phyloP scores from a whole-genome alignment of 768 basidiomycete genomes.

The Termitomyces sp. region DNA sequence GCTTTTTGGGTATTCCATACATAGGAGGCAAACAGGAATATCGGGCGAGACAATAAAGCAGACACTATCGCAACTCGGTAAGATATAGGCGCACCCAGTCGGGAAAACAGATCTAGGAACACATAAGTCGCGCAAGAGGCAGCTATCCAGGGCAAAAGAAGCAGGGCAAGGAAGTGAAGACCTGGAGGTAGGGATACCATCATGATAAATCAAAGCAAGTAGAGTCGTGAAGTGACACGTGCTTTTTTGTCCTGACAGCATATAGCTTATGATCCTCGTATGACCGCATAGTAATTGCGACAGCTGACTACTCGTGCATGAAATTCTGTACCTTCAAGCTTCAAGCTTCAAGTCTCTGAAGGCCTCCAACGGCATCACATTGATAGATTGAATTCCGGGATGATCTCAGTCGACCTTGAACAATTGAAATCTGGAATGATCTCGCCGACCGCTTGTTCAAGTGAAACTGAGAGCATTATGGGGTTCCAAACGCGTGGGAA shows the following conservation, averaged over 20 bases:
- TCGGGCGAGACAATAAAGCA: constrained; percentile 5
- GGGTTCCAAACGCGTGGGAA: not conserved
- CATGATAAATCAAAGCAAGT: not conserved
- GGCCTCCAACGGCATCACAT: not conserved
- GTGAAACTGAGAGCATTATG: too few relatives aligned
- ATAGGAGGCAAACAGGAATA: not conserved
- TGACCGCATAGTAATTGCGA: not conserved
- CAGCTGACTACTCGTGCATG: not conserved
- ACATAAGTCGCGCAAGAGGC: not conserved
- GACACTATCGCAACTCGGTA: not conserved
- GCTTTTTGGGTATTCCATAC: not conserved
- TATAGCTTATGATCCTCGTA: not conserved
- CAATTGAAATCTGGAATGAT: not conserved
- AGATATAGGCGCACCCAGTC: not conserved
- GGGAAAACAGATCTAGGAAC: constrained; percentile 1
- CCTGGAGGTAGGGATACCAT: constrained; percentile 5
- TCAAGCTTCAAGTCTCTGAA: not conserved
- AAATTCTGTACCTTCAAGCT: too few relatives aligned
- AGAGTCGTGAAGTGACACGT: not conserved
- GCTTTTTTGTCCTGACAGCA: not conserved
- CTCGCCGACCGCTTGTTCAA: not conserved
- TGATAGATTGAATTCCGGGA: not conserved
- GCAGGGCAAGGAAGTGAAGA: constrained; percentile 3
- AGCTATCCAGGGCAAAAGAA: not conserved
- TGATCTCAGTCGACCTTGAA: too few relatives aligned